Base-by-base conservation (phyloP, 148 eudicot species). In the Arbutus unedo region DNA sequence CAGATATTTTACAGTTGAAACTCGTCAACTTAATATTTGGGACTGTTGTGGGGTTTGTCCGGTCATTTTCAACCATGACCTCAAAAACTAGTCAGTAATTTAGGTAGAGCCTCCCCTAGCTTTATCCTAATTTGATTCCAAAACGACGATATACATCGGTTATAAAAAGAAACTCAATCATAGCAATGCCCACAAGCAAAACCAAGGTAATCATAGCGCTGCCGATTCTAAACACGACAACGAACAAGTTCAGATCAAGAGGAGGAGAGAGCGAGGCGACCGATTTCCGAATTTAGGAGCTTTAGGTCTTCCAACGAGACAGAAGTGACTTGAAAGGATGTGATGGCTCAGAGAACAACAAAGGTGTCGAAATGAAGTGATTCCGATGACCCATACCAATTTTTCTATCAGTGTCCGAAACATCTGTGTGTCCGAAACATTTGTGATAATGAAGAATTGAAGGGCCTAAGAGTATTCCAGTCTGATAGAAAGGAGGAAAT, bases 271-370 rank as follows among this genome's bases (percentile, higher is more conserved):
- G 81, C 85, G 1, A 83, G 77, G 60, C 81, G 85, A 25, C 85
- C 85, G 38, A 83, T 51, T n/a, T 83, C 85, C 0, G 85, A 83
- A 48, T 83, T 83, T 1, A 83, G 81, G 49, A 83, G 81, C 74
- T 83, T 78, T 43, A 83, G 41, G 6, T 83, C 81, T 1, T 73
- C 48, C 31, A 83, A 59, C 16, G 67, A 45, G n/a, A 66, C 21
- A 2, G 77, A 79, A 3, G 77, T 83, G 13, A 78, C 81, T 0
- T 77, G 85, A 55, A 77, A 78, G 7, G 81, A 77, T 19, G 77
- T 77, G 5, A 56, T 70, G 25, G 77, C 50, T 45, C 8, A 66
- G 18, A 83, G 77, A 43, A 54, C 18, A 6, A 21, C 25, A 11
- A 82, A 4, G 53, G 81, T 38, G 79, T 82, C 54, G 3, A 75